A percentile compares a stretch with the other conserved stretches of the same genome.
Evolutionary conservation across 2,329 filamentous ascomycete species (phyloP).

Genomic region (Cordyceps fumosorosea): DNA sequence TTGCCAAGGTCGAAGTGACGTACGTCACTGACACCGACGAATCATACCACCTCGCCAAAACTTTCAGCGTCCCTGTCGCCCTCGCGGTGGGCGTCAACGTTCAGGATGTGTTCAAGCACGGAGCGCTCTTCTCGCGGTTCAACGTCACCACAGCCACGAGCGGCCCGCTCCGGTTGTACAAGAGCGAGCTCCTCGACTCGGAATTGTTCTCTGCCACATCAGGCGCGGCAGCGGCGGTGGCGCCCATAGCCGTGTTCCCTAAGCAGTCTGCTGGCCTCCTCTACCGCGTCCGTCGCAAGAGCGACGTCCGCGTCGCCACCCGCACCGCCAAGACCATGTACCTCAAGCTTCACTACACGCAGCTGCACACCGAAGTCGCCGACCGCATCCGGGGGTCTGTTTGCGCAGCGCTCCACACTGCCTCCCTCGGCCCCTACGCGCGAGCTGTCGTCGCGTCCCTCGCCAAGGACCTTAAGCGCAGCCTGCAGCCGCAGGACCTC

Average conservation of each 20-base stretch:
- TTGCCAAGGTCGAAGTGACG: constrained; percentile 66
- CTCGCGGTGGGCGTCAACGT: constrained; percentile 91
- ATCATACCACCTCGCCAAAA: constrained; percentile 29
- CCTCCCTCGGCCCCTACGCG: constrained; percentile 38
- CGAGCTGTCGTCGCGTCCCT: constrained; percentile 40
- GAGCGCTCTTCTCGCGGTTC: constrained; percentile 78
- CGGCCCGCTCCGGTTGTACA: constrained; percentile 67
- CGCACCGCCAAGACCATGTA: constrained; percentile 47
- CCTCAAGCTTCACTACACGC: constrained; percentile 68
- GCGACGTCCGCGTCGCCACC: constrained; percentile 22
- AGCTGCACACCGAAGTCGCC: constrained; percentile 68
- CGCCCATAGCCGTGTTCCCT: constrained; percentile 60
- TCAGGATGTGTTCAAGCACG: constrained; percentile 87
- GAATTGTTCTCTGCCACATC: constrained; percentile 61
- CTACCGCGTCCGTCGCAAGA: constrained; percentile 66
- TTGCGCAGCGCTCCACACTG: constrained; percentile 29
- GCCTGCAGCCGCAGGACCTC: constrained; percentile 43
- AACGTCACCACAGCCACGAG: constrained; percentile 76
- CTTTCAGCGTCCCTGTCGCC: constrained; percentile 62
- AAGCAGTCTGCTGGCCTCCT: constrained; percentile 75
- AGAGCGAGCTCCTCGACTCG: constrained; percentile 63
- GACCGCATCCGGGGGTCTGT: constrained; percentile 40
- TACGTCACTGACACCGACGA: constrained; percentile 63
- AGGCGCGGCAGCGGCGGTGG: constrained; percentile 26
- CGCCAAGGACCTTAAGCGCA: constrained; percentile 35